Evolutionary conservation across 495 filamentous ascomycete species (phyloP), one percentile per base, ranked within the genome.

Genomic region (Penicillium egyptiacum): DNA sequence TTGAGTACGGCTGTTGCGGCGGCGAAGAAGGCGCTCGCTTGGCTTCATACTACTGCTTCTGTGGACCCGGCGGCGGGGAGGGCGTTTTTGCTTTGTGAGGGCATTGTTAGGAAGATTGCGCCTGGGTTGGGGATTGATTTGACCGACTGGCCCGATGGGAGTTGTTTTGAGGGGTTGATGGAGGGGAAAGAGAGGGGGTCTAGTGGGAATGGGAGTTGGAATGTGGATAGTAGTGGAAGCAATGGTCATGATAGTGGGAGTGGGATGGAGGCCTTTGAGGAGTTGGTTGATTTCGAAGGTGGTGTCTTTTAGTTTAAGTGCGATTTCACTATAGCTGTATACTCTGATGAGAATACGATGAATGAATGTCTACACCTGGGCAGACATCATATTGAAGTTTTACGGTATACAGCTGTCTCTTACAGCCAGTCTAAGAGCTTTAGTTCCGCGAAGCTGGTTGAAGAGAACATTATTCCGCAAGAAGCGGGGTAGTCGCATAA

Each of bases 1-100:
- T 30, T 69, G 16, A 11, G 41, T 2, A 70, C 72, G 1, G 69
- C 79, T 2, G 53, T 83, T 8, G 56, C 50, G 3, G 68, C 75
- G 40, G 68, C 78, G 1, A 79, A 77, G 48, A 84, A 82, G 55
- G 75, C 79, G 6, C 50, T 83, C 1, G 51, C 44, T 12, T 84
- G 81, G 80, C 68, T 86, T 4, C 63, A 75, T 43, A 61, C 69
- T 2, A 75, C 83, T 70, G 69, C 76, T 22, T 47, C 56, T 12
- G 66, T 74, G n/a, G 74, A 77, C 52, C 59, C 72, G 10, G 75
- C 76, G 11, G 73, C 81, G 0, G 53, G 71, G 16, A 73, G 81
- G 19, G 83, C 82, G 17, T 85, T 79, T 60, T 50, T 70, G n/a
- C 66, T 83, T 9, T 70, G 68, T 49, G 64, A 70, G 43, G 57